Base-by-base conservation (phyloP, 2,329 filamentous ascomycete species). In the Aspergillus aculeatinus region DNA sequence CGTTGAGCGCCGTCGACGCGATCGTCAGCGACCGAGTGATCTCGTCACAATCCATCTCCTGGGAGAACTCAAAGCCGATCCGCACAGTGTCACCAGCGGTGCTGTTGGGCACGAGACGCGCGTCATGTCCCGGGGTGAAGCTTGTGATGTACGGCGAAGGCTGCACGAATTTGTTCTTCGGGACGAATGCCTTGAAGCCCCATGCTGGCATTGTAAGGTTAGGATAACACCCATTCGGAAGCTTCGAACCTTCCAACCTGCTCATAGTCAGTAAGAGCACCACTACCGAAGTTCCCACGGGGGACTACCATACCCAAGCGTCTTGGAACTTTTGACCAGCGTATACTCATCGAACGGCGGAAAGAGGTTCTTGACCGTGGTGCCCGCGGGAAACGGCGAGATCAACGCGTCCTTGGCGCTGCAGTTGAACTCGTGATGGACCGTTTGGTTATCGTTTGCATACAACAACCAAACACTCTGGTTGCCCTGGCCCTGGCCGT, bases 321-420 rank as follows among this genome's bases (percentile, higher is more conserved):
- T 74, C 3, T 76, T 68, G 1, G 75, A 68, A 1, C 83, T 82
- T 0, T 70, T 67, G 50, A 76, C 75, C 19, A 88, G 74, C 0
- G 72, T 80, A 59, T 81, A 74, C 59, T 84, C 79, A 21, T 86
- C 83, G 63, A 83, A 85, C 1, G 85, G 85, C 66, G 82, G 83
- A 69, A 89, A 86, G 12, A 89, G 68, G 64, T 87, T 87, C 70
- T 83, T 85, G 61, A 89, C 85, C 0, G 77, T 82, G 2, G 80
- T 82, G 14, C 79, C 81, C 3, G 72, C 67, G 10, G 78, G 74
- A 58, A 85, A 89, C 0, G 86, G 83, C 5, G 85, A 74, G 35
- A 87, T 73, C 31, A 88, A 77, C 2, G 82, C 82, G 3, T 72
- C 67, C 16, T 72, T 71, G 21, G 77, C 72, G 21, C 68, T 74